Conservation (phyloP, 768 basidiomycete genomes). For the Russula vinacea region DNA sequence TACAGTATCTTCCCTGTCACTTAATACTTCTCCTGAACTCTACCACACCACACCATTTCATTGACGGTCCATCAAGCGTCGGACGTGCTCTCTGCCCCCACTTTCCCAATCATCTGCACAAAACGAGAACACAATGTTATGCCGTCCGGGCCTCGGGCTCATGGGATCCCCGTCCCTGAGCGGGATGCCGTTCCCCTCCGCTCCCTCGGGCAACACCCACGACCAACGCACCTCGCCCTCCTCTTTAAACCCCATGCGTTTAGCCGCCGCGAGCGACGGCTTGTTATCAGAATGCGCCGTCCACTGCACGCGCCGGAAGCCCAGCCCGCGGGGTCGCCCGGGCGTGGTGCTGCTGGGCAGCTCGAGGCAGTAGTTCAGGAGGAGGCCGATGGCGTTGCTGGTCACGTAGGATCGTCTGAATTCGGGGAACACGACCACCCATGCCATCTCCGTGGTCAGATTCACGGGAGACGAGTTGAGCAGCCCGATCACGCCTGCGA, state of each 20-base stretch:
- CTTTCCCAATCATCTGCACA: conserved; percentile 64
- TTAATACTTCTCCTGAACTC: background rate
- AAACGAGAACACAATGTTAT: conserved; percentile 47
- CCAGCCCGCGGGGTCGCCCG: conserved; percentile 36
- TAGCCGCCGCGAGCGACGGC: conserved; percentile 40
- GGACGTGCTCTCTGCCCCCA: conserved; percentile 40
- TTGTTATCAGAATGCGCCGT: conserved; percentile 40
- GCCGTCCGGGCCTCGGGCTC: conserved; percentile 40
- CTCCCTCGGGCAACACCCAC: conserved; percentile 32
- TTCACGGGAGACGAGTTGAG: conserved; percentile 29
- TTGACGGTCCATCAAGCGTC: conserved; percentile 34
- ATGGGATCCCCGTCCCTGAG: conserved; percentile 34
- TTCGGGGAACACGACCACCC: conserved; percentile 18
- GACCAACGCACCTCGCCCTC: conserved; percentile 46
- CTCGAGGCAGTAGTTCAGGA: conserved; percentile 44
- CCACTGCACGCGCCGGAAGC: conserved; percentile 50
- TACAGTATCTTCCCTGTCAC: background rate
- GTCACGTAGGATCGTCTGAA: conserved; percentile 24
- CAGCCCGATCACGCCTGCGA: conserved; percentile 42
- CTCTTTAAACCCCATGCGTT: conserved; percentile 46
- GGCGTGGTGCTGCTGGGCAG: conserved; percentile 10
- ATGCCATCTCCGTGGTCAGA: conserved; percentile 20
- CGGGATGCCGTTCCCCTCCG: conserved; percentile 13
- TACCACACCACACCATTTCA: background rate
- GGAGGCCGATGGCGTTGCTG: conserved; percentile 37